Evolutionary conservation across 345 rosid species (phyloP).

Genomic region (Iberis pinnata): DNA sequence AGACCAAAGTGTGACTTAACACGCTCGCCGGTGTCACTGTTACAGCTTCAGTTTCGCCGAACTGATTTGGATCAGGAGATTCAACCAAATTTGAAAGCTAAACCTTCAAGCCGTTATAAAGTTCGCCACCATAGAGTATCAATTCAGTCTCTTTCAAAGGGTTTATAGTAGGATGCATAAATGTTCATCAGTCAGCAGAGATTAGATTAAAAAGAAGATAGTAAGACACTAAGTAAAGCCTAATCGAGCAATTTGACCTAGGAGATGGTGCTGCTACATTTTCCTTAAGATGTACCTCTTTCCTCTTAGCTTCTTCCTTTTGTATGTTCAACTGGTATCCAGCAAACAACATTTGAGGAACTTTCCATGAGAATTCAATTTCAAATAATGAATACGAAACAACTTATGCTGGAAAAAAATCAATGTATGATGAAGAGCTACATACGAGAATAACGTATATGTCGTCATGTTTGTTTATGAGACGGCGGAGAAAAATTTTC

Average conservation of each 20-base stretch:
- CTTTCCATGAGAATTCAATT: no score
- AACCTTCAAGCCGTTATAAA: slow-evolving; percentile 91
- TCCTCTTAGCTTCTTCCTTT: slow-evolving; percentile 93
- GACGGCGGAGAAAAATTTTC: no score
- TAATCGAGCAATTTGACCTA: slow-evolving; percentile 83
- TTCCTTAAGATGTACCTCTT: slow-evolving; percentile 79
- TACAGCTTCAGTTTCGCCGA: no score
- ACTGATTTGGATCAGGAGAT: no score
- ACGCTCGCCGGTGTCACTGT: no score
- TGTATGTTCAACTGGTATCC: slow-evolving; percentile 58
- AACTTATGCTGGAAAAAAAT: no score
- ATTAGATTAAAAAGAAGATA: neutral
- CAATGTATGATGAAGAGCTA: no score
- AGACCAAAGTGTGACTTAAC: no score
- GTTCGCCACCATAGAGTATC: slow-evolving; percentile 83
- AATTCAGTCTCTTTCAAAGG: slow-evolving; percentile 82
- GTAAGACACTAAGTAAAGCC: slow-evolving; percentile 11
- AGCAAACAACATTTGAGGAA: neutral
- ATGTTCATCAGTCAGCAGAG: neutral
- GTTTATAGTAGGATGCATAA: slow-evolving; percentile 56
- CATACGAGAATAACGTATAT: no score
- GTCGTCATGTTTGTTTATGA: no score
- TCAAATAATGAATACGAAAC: no score
- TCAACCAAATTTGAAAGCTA: slow-evolving; percentile 25
- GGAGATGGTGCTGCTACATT: slow-evolving; percentile 83